Evolutionary conservation across 202 grass and related monocot genomes (phyloP).

Genomic region (Tripidium arundinaceum): DNA sequence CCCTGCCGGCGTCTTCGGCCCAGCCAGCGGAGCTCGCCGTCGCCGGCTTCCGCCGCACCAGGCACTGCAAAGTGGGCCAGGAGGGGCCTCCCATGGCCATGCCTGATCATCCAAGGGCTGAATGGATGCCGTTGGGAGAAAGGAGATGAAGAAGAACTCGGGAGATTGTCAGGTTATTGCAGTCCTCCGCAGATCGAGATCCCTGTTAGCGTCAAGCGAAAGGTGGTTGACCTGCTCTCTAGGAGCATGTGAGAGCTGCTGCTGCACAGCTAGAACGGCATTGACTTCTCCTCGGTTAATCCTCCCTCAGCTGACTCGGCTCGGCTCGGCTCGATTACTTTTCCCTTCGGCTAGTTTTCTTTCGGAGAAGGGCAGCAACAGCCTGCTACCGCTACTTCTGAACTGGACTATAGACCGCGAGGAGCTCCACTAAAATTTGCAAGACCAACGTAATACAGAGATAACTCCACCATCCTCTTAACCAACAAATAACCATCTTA

Average conservation of each 20-base stretch:
- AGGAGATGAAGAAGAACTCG: not conserved
- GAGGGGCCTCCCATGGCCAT: conserved; percentile 16
- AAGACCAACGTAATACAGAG: too few relatives aligned
- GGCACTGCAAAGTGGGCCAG: conserved; percentile 30
- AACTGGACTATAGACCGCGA: too few relatives aligned
- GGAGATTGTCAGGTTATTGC: not conserved
- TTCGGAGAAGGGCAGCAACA: not conserved
- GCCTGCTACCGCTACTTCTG: too few relatives aligned
- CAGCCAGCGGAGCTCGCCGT: conserved; percentile 12
- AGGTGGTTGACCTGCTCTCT: conserved; percentile 1
- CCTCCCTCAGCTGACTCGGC: too few relatives aligned
- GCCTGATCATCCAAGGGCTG: not conserved
- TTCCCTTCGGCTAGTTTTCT: not conserved
- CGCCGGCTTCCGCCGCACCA: conserved; percentile 48
- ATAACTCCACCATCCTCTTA: too few relatives aligned
- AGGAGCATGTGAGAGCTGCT: not conserved
- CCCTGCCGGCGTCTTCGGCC: not conserved
- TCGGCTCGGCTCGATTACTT: not conserved
- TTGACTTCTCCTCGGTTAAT: conserved; percentile 14
- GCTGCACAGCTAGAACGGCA: not conserved
- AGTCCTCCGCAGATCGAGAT: not conserved
- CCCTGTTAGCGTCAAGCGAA: not conserved
- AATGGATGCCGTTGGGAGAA: not conserved
- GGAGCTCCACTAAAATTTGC: too few relatives aligned
- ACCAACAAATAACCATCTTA: too few relatives aligned